phyloP scores from a whole-genome alignment of 176 grass and related monocot species.

The Rhynchospora tenuis region DNA sequence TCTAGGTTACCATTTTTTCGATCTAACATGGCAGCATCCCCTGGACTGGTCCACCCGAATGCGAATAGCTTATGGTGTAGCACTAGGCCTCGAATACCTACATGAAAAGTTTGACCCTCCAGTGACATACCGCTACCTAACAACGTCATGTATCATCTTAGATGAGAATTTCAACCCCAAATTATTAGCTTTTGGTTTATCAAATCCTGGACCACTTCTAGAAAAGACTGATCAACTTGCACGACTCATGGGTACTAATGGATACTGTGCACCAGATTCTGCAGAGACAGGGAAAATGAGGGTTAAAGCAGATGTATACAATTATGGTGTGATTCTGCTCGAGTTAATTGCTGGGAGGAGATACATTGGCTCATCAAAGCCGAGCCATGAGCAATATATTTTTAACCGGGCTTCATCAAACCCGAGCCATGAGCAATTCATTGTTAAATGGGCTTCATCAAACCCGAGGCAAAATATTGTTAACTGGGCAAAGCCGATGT shows the following conservation, averaged over 20 bases:
- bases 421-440: too few species aligned
- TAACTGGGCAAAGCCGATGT: conserved; percentile 76
- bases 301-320: conserved; percentile 83
- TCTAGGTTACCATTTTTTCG: conserved; percentile 66
- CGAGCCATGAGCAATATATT: conserved; percentile 59
- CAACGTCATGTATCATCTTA: conserved; percentile 68
- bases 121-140: conserved; percentile 86
- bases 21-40: conserved; percentile 43
- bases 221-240: conserved; percentile 59
- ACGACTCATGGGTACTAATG: conserved; percentile 78
- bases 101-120: conserved; percentile 78
- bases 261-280: conserved; percentile 68
- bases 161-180: conserved; percentile 59
- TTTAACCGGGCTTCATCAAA: conserved; percentile 84
- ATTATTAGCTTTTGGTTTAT: conserved; percentile 82
- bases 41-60: conserved; percentile 84
- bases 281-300: conserved; percentile 53
- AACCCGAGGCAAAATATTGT: conserved; percentile 70
- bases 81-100: conserved; percentile 83
- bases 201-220: conserved; percentile 43
- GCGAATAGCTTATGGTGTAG: conserved; percentile 75
- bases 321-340: conserved; percentile 83
- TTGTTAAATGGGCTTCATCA: conserved; percentile 65
- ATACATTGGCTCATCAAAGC: conserved; percentile 52
- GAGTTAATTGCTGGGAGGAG: conserved; percentile 86